These are phyloP conservation scores for Podospora comata DNA, from an alignment of 495 filamentous ascomycete species.

Conservation along the genomic window DNA sequence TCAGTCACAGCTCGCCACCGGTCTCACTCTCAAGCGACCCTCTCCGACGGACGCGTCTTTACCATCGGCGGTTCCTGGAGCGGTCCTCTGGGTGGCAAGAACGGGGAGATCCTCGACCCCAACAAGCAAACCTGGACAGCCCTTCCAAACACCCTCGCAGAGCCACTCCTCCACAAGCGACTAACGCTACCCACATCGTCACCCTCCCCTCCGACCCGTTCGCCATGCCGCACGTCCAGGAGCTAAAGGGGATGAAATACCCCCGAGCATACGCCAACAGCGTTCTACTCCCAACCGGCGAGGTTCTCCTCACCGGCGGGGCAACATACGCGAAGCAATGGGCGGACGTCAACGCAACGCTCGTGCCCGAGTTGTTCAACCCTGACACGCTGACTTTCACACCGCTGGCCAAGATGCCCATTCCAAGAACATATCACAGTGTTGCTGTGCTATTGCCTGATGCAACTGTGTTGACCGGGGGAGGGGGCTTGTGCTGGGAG, in stretches of 20 bases:
- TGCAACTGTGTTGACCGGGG: slow-evolving; percentile 52
- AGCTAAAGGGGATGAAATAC: background rate
- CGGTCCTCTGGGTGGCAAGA: slow-evolving; percentile 29
- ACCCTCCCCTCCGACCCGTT: background rate
- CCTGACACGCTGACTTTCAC: slow-evolving; percentile 31
- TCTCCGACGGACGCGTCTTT: slow-evolving; percentile 56
- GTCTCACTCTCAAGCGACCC: slow-evolving; percentile 53
- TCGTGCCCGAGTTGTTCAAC: background rate
- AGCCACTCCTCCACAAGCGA: slow-evolving; percentile 49
- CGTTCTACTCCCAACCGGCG: background rate
- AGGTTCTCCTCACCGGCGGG: background rate
- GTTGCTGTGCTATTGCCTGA: slow-evolving; percentile 56
- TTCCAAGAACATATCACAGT: slow-evolving; percentile 55
- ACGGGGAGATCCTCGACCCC: background rate
- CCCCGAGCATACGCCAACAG: background rate
- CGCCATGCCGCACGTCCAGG: background rate
- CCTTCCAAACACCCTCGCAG: background rate
- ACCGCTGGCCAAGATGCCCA: slow-evolving; percentile 38
- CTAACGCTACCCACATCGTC: background rate
- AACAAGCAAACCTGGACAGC: slow-evolving; percentile 17
- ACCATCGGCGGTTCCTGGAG: slow-evolving; percentile 59
- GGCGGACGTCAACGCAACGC: background rate
- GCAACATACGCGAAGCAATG: background rate
- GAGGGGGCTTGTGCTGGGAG: slow-evolving; percentile 54
- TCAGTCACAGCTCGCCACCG: too few species aligned